Percentiles rank a stretch among this genome's conserved stretches.
These are phyloP conservation scores for Monilinia aucupariae DNA, from an alignment of 2,329 filamentous ascomycete genomes.

Conservation along the genomic window DNA sequence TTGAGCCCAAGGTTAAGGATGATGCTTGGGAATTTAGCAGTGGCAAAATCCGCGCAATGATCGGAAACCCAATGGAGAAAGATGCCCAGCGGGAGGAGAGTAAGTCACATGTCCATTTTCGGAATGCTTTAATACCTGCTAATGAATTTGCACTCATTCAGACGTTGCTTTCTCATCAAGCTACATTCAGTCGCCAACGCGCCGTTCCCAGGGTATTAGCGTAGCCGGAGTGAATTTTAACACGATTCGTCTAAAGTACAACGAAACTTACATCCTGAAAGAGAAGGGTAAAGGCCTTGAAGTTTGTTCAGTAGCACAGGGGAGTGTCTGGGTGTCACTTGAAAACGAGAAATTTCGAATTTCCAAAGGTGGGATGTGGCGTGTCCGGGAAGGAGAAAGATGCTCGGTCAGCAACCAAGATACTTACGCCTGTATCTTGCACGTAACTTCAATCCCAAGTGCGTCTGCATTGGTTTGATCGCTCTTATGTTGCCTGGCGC, in stretches of 20 bases:
- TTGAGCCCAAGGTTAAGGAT: background rate
- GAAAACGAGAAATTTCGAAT: conserved; percentile 20
- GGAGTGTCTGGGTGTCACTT: conserved; percentile 22
- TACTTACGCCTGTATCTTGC: background rate
- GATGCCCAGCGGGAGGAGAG: conserved; percentile 24
- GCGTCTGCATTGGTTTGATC: background rate
- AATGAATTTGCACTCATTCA: background rate
- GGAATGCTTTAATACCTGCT: background rate
- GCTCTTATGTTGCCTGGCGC: background rate
- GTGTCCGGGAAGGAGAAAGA: conserved; percentile 21
- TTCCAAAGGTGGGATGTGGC: conserved; percentile 23
- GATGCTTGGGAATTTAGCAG: conserved; percentile 23
- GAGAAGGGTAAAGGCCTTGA: background rate
- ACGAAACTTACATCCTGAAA: background rate
- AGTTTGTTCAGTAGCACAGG: conserved; percentile 23
- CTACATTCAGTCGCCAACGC: conserved; percentile 17
- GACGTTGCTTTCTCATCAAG: conserved; percentile 27
- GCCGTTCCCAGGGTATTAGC: conserved; percentile 17
- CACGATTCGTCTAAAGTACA: conserved; percentile 10
- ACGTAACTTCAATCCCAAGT: conserved; percentile 5
- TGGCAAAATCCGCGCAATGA: conserved; percentile 20
- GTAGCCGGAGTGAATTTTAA: conserved; percentile 21
- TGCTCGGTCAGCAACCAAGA: conserved; percentile 18
- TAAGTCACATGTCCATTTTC: conserved; percentile 15
- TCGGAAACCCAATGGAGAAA: conserved; percentile 12